Conservation (phyloP, 495 filamentous ascomycete genomes). For the Hapsidospora chrysogenum region DNA sequence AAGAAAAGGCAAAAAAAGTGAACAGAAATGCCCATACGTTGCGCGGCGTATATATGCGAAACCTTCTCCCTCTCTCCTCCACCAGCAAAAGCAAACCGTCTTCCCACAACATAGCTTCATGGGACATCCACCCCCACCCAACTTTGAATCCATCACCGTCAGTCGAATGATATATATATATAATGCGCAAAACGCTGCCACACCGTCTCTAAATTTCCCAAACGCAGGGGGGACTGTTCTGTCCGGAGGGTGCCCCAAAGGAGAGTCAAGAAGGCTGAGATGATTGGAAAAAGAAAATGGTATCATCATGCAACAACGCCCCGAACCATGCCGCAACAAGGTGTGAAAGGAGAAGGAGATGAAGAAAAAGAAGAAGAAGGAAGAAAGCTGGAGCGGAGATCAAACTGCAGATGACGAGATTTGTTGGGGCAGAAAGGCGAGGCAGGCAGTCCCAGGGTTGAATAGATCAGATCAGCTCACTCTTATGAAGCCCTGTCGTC, state of each 20-base stretch:
- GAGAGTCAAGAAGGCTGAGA: too few relatives aligned
- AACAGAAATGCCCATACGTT: neutral
- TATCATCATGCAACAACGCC: too few relatives aligned
- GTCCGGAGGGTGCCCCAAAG: neutral
- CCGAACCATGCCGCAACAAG: too few relatives aligned
- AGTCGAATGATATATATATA: too few relatives aligned
- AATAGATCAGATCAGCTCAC: conserved; percentile 25
- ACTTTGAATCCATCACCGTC: too few relatives aligned
- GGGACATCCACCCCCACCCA: too few relatives aligned
- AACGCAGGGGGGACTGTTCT: neutral
- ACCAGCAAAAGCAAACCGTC: neutral
- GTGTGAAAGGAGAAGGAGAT: neutral
- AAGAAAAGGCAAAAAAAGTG: conserved; percentile 2
- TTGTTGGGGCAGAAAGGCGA: neutral
- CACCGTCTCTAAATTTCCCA: neutral
- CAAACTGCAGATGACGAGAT: neutral
- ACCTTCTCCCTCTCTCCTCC: neutral
- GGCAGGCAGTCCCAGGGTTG: neutral
- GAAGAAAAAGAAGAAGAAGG: neutral
- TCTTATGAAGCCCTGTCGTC: conserved; percentile 24
- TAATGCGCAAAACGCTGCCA: neutral
- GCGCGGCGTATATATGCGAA: neutral
- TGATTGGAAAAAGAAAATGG: neutral
- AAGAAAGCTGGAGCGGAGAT: neutral
- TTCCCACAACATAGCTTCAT: too few relatives aligned